phyloP scores from a whole-genome alignment of 805 yeast species.

The Wickerhamiella siamensis region DNA sequence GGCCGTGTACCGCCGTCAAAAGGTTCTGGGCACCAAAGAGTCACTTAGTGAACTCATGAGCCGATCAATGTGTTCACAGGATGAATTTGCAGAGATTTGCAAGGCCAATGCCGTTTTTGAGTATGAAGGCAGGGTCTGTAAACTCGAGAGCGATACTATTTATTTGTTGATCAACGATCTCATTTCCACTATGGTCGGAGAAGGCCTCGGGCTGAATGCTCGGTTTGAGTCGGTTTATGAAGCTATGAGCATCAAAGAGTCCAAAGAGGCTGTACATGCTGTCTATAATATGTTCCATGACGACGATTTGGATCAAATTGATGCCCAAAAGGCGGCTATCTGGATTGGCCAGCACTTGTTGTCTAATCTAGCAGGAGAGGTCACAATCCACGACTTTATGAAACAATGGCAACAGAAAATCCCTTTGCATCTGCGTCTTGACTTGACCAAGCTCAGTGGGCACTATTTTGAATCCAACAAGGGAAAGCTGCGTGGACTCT shows the following conservation, averaged over 20 bases:
- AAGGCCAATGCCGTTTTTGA: slow-evolving; percentile 39
- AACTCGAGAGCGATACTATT: slow-evolving; percentile 20
- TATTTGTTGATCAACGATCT: slow-evolving; percentile 17
- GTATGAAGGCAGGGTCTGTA: slow-evolving; percentile 31
- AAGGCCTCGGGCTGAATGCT: slow-evolving; percentile 1
- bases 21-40: background rate
- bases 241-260: slow-evolving; percentile 19
- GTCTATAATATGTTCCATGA: slow-evolving; percentile 34
- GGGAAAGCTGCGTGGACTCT: slow-evolving; percentile 38
- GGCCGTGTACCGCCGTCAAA: slow-evolving; percentile 15
- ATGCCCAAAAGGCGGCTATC: slow-evolving; percentile 31
- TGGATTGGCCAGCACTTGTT: slow-evolving; percentile 56
- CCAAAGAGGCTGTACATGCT: slow-evolving; percentile 34
- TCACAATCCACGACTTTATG: slow-evolving; percentile 31
- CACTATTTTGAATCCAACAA: slow-evolving; percentile 35
- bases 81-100: slow-evolving; percentile 43
- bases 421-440: slow-evolving; percentile 50
- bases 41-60: background rate
- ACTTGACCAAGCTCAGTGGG: slow-evolving; percentile 41
- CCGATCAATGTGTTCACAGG: slow-evolving; percentile 27
- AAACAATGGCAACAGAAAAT: slow-evolving; percentile 21
- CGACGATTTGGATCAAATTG: slow-evolving; percentile 27
- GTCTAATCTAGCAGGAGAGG: slow-evolving; percentile 24
- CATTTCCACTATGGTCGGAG: slow-evolving; percentile 17
- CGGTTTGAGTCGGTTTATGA: background rate